Evolutionary conservation across 805 yeast genomes (phyloP), one percentile per base, ranked within the genome.

Genomic region (Ogataea glucozyma): DNA sequence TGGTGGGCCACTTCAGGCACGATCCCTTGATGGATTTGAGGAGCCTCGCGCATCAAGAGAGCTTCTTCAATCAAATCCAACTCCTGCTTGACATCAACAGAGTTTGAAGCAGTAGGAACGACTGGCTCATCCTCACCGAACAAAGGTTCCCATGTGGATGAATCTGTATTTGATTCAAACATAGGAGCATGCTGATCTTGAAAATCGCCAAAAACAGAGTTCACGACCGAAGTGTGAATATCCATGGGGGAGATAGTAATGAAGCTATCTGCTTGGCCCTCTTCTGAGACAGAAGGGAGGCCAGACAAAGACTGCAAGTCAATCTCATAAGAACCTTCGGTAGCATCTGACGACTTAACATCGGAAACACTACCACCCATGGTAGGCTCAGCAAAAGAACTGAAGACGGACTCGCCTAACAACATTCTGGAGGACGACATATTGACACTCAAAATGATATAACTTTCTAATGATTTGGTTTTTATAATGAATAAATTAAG

Each of bases 111-210:
- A 30, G 32, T 13, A 26, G 19, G 30, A 19, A 14, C 16, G 31
- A 12, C 20, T 23, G 40, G 29, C 5, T 42, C 46, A 7, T 71
- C 65, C 39, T 70, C 73, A 8, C 62, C 68, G 58, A 84, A 82
- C 44, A 84, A 69, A 11, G 88, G 76, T 32, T 75, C 78, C 88
- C 88, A 82, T 52, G 55, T 14, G 8, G 26, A 6, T 7, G 46
- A 23, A 29, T 44, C 68, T 49, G 70, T 76, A 46, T 64, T 56
- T 42, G 79, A 79, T 55, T 79, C 84, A 53, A 82, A 82, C 76
- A 81, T 76, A 44, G 86, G 83, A 54, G 81, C 70, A 51, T 73
- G 77, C 13, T 43, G 35, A 12, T 48, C 53, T 3, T 40, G 29
- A 12, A 47, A 40, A 31, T 57, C 60, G 26, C 70, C 63, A 53